Evolutionary conservation across 352 stramenopile genomes (phyloP).

Genomic region (Elongisporangium prolatum): DNA sequence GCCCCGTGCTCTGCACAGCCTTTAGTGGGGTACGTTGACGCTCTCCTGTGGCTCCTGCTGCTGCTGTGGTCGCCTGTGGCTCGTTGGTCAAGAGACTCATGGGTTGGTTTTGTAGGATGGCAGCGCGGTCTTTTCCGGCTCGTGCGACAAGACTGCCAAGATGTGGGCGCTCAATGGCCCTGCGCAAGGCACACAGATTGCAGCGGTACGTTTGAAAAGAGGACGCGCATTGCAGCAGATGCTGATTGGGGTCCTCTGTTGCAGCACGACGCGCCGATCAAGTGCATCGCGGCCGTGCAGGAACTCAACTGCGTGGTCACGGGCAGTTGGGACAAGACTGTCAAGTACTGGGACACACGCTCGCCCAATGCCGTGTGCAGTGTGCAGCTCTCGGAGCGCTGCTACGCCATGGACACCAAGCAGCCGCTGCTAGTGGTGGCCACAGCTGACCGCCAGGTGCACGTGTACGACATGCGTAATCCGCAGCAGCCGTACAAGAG

Average conservation of each 20-base stretch:
- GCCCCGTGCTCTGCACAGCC: conserved; percentile 88
- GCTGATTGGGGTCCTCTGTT: neutral
- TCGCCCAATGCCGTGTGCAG: conserved; percentile 83
- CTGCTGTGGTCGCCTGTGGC: neutral
- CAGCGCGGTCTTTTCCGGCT: conserved; percentile 90
- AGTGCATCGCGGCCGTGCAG: conserved; percentile 79
- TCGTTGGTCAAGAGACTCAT: conserved; percentile 6
- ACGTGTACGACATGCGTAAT: conserved; percentile 86
- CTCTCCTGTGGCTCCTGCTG: neutral
- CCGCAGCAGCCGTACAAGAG: conserved; percentile 85
- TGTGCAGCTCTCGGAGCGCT: conserved; percentile 91
- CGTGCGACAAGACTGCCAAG: conserved; percentile 93
- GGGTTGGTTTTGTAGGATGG: conserved; percentile 65
- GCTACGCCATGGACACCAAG: conserved; percentile 94
- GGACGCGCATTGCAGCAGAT: neutral
- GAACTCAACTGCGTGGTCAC: conserved; percentile 90
- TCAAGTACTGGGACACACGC: conserved; percentile 97
- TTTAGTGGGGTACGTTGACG: conserved; percentile 71
- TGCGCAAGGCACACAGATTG: conserved; percentile 70
- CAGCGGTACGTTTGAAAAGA: conserved; percentile 35
- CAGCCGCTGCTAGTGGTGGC: conserved; percentile 93
- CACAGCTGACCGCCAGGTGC: conserved; percentile 87
- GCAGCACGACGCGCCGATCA: conserved; percentile 91
- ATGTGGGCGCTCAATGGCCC: conserved; percentile 92
- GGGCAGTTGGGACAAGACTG: conserved; percentile 92